Evolutionary conservation across 768 basidiomycete genomes (phyloP).

Genomic region (Auriscalpium orientale): DNA sequence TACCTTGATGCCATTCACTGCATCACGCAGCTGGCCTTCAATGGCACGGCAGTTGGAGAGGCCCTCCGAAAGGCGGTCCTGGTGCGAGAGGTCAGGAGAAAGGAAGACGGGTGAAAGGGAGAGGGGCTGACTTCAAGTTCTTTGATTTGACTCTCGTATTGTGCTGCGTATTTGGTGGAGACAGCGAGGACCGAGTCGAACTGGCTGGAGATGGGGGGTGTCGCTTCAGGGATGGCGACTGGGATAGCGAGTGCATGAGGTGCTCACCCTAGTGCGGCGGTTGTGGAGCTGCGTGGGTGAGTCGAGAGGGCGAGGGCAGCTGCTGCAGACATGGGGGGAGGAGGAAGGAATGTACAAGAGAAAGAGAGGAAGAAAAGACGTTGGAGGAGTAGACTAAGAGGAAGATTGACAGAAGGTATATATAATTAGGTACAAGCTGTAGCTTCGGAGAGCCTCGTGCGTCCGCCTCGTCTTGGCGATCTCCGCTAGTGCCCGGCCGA

Average conservation of each 20-base stretch:
- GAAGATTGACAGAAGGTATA: too few relatives aligned
- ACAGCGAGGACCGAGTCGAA: background rate
- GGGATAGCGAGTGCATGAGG: background rate
- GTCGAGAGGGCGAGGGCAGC: background rate
- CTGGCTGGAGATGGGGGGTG: background rate
- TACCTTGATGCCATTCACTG: slow-evolving; percentile 54
- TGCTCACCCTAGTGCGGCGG: background rate
- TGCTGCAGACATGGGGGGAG: background rate
- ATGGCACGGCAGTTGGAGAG: slow-evolving; percentile 71
- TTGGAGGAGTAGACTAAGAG: background rate
- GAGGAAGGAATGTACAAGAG: background rate
- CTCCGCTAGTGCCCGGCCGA: background rate
- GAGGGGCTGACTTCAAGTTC: slow-evolving; percentile 15
- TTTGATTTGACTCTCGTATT: slow-evolving; percentile 10
- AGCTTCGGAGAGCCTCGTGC: background rate
- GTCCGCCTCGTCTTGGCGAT: background rate
- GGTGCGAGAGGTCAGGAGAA: background rate
- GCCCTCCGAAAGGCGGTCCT: slow-evolving; percentile 63
- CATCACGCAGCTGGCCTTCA: slow-evolving; percentile 60
- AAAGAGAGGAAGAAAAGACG: background rate
- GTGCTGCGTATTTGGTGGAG: background rate
- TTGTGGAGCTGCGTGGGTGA: background rate
- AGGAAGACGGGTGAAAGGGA: background rate
- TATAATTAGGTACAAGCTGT: background rate
- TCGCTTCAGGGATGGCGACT: background rate